Evolutionary conservation across 2,329 filamentous ascomycete species (phyloP), one percentile per base, ranked within the genome.

Genomic region (Fusarium tupiense): DNA sequence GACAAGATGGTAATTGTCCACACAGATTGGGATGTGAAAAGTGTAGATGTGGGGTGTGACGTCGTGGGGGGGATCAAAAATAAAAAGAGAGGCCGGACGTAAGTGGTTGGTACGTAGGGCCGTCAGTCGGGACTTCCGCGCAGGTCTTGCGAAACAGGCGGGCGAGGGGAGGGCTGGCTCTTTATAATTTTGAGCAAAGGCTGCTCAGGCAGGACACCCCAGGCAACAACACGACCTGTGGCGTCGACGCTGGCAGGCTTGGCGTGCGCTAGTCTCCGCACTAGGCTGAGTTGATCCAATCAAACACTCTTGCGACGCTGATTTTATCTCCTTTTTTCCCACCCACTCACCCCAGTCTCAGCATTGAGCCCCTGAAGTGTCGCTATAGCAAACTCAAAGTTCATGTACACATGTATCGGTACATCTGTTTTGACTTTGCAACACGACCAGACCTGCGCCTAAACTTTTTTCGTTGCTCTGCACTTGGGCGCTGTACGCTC

Each of bases 71-170:
- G 58, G 71, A 70, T 71, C n/a, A 59, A 77, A 81, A 77, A 79
- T 80, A 81, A 82, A 82, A 80, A 78, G 75, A 78, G 76, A 81
- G 84, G 83, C 85, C 85, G 79, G 82, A 87, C 84, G 85, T 81
- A 81, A 81, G 81, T 81, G 83, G 83, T 80, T 82, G 82, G 81
- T 86, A 86, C 85, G 85, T 84, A 86, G 80, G 86, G 86, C 86
- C 85, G 84, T 85, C 83, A 85, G 86, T 88, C 86, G 86, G 85
- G 83, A 85, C 84, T 88, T 88, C 87, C 86, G 84, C 86, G 84
- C 86, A 84, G 84, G 83, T 85, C 80, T 81, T 80, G 83, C 82
- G 80, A 84, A 86, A 85, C 82, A 82, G 80, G 81, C 79, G 84
- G 83, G 84, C 82, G 85, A 88, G 87, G 88, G 87, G 86, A 86